A percentile compares a stretch with the other conserved stretches of the same genome.
phyloP scores from a whole-genome alignment of 331 rosid species.

The Cydonia oblonga region DNA sequence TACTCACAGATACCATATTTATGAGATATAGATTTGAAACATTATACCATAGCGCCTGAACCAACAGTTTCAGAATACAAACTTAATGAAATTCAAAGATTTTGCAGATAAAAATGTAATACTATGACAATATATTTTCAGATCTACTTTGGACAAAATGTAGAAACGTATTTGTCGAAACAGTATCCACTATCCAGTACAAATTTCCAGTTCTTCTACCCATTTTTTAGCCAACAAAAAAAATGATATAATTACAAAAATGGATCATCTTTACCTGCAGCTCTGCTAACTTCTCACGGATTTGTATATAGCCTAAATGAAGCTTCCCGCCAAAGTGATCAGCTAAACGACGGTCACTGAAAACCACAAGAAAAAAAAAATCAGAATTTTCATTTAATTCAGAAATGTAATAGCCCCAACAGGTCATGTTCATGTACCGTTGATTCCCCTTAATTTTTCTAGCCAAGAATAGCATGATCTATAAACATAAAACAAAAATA shows the following conservation, averaged over 20 bases:
- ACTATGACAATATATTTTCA: not conserved
- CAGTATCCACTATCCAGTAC: not conserved
- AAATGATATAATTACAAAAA: not conserved
- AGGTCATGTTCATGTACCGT: constrained; percentile 17
- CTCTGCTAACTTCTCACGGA: constrained; percentile 90
- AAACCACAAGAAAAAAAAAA: constrained; percentile 21
- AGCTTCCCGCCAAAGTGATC: constrained; percentile 99
- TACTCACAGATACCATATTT: constrained; percentile 27
- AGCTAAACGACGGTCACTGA: constrained; percentile 98
- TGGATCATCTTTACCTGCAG: constrained; percentile 57
- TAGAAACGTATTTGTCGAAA: not conserved
- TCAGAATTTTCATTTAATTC: constrained; percentile 21
- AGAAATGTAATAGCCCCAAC: constrained; percentile 13
- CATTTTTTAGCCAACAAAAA: not conserved
- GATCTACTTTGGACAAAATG: not conserved
- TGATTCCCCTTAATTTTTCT: constrained; percentile 41
- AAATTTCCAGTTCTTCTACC: not conserved
- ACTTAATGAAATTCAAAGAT: constrained; percentile 15
- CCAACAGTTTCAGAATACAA: constrained; percentile 26
- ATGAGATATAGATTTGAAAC: constrained; percentile 30
- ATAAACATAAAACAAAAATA: constrained; percentile 79
- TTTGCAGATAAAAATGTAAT: not conserved
- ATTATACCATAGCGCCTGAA: constrained; percentile 39
- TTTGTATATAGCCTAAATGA: constrained; percentile 97
- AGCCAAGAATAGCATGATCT: constrained; percentile 75